A percentile compares a stretch with the other conserved stretches of the same genome.
Conservation (phyloP, 2,329 filamentous ascomycete species). For the Huntiella savannae region DNA sequence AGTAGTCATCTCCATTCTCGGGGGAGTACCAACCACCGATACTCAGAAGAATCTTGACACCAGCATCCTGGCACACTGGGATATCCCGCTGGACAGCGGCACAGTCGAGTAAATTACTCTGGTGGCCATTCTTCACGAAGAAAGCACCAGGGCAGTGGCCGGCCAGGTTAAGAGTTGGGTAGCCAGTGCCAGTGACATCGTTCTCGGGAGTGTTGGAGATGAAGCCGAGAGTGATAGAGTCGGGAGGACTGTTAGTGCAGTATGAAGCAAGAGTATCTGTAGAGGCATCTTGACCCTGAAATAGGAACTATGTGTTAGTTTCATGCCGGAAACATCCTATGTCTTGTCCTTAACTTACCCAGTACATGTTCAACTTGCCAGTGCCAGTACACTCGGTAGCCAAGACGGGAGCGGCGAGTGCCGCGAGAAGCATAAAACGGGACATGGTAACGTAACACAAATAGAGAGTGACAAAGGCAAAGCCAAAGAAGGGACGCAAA, state of each 20-base stretch:
- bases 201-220: conserved; percentile 22
- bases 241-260: conserved; percentile 20
- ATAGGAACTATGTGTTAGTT: conserved; percentile 7
- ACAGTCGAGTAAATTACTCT: conserved; percentile 21
- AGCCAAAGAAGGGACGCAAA: conserved; percentile 14
- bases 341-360: conserved; percentile 16
- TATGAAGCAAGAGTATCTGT: conserved; percentile 17
- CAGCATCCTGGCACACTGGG: conserved; percentile 22
- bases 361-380: conserved; percentile 23
- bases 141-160: conserved; percentile 19
- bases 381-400: conserved; percentile 13
- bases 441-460: not conserved
- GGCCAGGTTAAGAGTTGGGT: conserved; percentile 23
- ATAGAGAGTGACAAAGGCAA: not conserved
- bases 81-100: conserved; percentile 21
- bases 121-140: conserved; percentile 13
- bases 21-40: conserved; percentile 17
- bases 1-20: conserved; percentile 17
- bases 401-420: conserved; percentile 15
- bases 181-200: conserved; percentile 17
- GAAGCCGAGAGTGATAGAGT: conserved; percentile 22
- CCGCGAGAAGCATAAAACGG: conserved; percentile 1
- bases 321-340: not conserved
- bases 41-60: conserved; percentile 25
- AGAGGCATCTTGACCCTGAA: conserved; percentile 20